Percentiles rank a stretch among this genome's conserved stretches.
phyloP scores from a whole-genome alignment of 202 grass and related monocot genomes.

The Panicum virgatum region DNA sequence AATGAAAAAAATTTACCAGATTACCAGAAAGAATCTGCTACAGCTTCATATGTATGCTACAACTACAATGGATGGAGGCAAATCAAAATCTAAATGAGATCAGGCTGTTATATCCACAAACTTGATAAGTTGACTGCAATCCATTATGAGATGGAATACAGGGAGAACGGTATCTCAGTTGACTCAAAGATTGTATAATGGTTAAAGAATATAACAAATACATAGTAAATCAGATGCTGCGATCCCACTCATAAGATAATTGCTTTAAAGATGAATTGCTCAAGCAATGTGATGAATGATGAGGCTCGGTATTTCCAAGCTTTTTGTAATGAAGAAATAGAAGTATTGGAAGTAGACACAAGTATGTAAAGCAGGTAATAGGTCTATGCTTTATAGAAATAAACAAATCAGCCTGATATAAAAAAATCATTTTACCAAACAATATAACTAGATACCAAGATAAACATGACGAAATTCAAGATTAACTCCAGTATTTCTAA shows the following conservation, averaged over 20 bases:
- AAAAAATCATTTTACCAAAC: background rate
- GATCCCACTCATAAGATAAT: background rate
- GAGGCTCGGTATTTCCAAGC: background rate
- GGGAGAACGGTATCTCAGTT: background rate
- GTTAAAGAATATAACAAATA: background rate
- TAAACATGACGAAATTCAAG: conserved; percentile 9
- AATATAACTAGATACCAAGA: background rate
- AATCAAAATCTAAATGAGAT: background rate
- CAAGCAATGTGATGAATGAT: background rate
- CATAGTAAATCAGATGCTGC: background rate
- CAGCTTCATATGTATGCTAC: background rate
- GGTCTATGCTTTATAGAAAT: background rate
- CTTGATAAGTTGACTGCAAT: background rate
- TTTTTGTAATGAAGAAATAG: background rate
- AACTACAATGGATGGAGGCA: background rate
- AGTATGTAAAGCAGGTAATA: background rate
- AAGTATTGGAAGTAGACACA: background rate
- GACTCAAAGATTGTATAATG: background rate
- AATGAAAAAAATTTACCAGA: background rate
- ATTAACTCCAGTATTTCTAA: background rate
- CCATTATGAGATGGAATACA: background rate
- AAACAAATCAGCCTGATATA: background rate
- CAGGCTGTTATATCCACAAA: background rate
- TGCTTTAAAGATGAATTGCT: background rate
- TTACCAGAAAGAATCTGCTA: background rate